Evolutionary conservation across 73 alveolate species (phyloP).

Genomic region (Paramecium sonneborni): DNA sequence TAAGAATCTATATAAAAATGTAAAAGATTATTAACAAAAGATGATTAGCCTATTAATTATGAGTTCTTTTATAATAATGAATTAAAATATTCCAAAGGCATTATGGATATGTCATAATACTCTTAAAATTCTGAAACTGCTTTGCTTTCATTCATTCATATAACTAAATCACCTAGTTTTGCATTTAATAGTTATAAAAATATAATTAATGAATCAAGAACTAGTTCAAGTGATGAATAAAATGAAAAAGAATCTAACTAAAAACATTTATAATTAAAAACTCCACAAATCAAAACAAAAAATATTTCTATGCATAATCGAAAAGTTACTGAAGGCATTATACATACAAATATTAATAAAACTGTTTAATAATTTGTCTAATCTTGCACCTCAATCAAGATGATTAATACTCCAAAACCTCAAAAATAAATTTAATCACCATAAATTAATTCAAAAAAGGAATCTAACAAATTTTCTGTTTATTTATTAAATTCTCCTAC

Average conservation of each 20-base stretch:
- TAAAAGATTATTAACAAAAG: not conserved
- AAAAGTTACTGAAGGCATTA: conserved; percentile 18
- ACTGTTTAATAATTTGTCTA: not conserved
- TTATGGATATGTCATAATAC: not conserved
- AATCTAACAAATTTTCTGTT: not conserved
- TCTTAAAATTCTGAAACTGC: not conserved
- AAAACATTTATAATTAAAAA: not conserved
- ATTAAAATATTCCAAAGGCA: not conserved
- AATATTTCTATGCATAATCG: conserved; percentile 12
- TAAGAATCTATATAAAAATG: not conserved
- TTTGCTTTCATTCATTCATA: not conserved
- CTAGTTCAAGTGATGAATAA: not conserved
- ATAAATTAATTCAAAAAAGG: not conserved
- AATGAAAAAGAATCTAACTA: not conserved
- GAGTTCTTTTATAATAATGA: conserved; percentile 8
- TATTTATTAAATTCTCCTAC: not conserved
- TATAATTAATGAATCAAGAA: not conserved
- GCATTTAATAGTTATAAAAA: not conserved
- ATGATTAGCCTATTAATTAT: not conserved
- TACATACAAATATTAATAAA: not conserved
- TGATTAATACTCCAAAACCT: not conserved
- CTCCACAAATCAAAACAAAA: not conserved
- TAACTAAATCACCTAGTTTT: not conserved
- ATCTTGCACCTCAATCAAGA: not conserved
- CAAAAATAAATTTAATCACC: not conserved